Evolutionary conservation across 2,329 filamentous ascomycete species (phyloP).

Genomic region (Alternaria conjuncta): DNA sequence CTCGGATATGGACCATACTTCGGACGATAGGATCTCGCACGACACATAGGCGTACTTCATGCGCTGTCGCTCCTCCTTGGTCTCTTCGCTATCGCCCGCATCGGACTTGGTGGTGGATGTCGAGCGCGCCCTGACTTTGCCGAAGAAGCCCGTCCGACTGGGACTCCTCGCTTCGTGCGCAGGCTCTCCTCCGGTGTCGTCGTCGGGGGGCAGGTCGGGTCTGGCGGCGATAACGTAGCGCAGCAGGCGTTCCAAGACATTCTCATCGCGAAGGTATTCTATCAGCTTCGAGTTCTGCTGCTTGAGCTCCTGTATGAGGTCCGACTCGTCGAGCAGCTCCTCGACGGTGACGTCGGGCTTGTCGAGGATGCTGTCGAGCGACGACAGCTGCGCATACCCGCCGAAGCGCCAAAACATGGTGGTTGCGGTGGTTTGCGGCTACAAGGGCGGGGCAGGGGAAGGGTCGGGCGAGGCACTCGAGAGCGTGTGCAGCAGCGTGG

Average conservation of each 20-base stretch:
- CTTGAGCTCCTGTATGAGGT: conserved; percentile 96
- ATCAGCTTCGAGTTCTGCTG: conserved; percentile 98
- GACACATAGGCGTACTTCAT: conserved; percentile 94
- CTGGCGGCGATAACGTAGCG: conserved; percentile 89
- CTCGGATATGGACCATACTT: conserved; percentile 96
- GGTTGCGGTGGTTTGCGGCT: conserved; percentile 44
- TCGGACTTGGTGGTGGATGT: conserved; percentile 52
- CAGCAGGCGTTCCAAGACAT: conserved; percentile 81
- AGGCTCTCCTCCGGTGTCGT: conserved; percentile 52
- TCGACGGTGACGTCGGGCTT: conserved; percentile 94
- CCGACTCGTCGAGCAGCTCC: conserved; percentile 93
- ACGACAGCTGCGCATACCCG: conserved; percentile 96
- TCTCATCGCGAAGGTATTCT: conserved; percentile 89
- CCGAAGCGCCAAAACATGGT: conserved; percentile 99
- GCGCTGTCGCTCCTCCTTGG: conserved; percentile 87
- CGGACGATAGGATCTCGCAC: conserved; percentile 90
- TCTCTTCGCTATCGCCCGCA: conserved; percentile 58
- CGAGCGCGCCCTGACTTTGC: conserved; percentile 53
- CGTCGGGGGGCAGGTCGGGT: conserved; percentile 49
- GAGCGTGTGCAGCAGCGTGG: conserved; percentile 29
- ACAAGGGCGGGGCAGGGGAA: conserved; percentile 37
- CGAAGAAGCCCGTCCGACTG: conserved; percentile 54
- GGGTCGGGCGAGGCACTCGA: conserved; percentile 35
- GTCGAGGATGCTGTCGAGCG: conserved; percentile 95
- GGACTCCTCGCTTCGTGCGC: conserved; percentile 48